Base-by-base conservation (phyloP, 805 yeast genomes). In the Ogataea angusta region DNA sequence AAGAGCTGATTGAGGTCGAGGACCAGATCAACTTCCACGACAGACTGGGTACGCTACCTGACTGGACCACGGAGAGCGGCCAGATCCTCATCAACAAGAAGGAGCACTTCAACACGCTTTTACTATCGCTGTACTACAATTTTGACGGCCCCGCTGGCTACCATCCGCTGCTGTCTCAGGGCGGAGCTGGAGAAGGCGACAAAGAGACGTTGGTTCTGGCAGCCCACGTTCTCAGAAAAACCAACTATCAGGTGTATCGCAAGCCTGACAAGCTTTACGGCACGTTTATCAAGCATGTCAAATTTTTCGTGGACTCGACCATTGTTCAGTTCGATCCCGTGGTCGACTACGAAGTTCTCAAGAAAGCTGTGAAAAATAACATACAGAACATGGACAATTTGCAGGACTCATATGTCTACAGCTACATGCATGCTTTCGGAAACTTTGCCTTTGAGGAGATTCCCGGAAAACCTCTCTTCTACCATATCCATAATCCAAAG, bases 101-200 rank as follows among this genome's bases (percentile, higher is more conserved):
- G 24, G 67, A 70, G 1, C 90, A 84, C 54, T 75, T 77, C 34
- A 67, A 67, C 47, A 72, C 84, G 4, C 61, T 84, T 31, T 62
- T 83, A 41, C 63, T 84, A 33, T 73, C 88, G 0, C 57, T 80
- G 15, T 84, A 81, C 60, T 84, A 84, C 59, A 84, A 83, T 51
- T 64, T 76, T 38, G 73, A 72, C 56, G 89, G 89, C 0, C 84
- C 82, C 17, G 60, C 70, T 3, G 66, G 73, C 42, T 82, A 73
- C 55, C 80, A 80, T 56, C 79, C 78, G 3, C 61, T 82, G 35
- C 62, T 82, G 34, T 68, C 82, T 2, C 80, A 79, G 59, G 83
- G 84, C 28, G 71, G 72, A 30, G 73, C 72, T 2, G 91, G 91
- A n/a, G 86, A 81, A 60, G 90, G 90, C 41, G 90, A 83, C 55